Evolutionary conservation across 2,329 filamentous ascomycete species (phyloP), one percentile per base, ranked within the genome.

Genomic region (Exophiala alcalophila): DNA sequence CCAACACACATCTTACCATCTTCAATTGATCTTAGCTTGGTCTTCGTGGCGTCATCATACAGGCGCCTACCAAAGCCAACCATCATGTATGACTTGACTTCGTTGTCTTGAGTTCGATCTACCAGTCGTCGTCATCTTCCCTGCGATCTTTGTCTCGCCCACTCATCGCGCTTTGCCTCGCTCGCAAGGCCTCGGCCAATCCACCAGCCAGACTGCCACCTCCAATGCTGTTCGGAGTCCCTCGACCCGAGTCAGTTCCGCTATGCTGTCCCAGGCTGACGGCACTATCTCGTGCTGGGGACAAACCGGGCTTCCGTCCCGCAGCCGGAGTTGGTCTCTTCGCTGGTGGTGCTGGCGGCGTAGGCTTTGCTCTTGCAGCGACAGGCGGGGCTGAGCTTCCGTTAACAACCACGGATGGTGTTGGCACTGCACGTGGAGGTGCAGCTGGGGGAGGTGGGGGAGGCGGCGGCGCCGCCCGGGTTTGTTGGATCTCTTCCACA

Each of bases 161-260:
- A 58, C 82, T 80, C 82, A 88, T 87, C 4, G 83, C 84, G 52
- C 78, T 81, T 69, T 90, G 84, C 57, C 86, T 74, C 29, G 84
- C 83, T 56, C 85, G 70, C 56, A 92, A 67, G n/a, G 85, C 85
- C 61, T 90, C 85, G 2, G 86, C 86, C 54, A 92, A 66, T 31
- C 84, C 86, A 34, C 83, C 84, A 3, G 79, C 82, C 48, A 88
- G 62, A 61, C 82, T 86, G 10, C 82, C 65, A 43, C 69, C 69
- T n/a, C 64, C 67, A 24, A 64, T 53, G 50, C 67, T 71, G 47
- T 67, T 88, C 3, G 84, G 83, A 4, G 84, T 88, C 50, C 72
- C 81, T 54, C 81, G 84, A 26, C 83, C 78, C 57, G 83, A 86
- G 38, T 76, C 74, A 71, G 78, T 40, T 61, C 67, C 78, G 65